These are phyloP conservation scores for Botrytis byssoidea DNA, from an alignment of 2,329 filamentous ascomycete genomes.

Conservation along the genomic window DNA sequence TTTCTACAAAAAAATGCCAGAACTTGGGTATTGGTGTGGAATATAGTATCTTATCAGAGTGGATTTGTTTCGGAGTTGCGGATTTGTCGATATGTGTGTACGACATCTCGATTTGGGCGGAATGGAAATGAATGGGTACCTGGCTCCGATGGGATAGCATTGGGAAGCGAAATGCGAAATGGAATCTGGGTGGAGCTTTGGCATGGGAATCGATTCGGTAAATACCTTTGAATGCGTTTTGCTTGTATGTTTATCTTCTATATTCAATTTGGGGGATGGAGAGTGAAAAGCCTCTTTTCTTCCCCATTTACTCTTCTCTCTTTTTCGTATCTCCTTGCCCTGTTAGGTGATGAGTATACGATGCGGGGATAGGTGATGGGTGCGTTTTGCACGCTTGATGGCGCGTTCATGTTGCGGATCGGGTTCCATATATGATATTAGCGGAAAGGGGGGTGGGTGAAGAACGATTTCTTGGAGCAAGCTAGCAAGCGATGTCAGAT, in stretches of 20 bases:
- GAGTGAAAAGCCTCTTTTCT: background rate
- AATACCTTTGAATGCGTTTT: background rate
- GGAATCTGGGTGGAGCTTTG: background rate
- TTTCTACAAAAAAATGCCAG: background rate
- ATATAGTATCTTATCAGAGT: background rate
- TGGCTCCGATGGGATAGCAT: background rate
- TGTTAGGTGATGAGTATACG: background rate
- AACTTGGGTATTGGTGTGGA: constrained; percentile 5
- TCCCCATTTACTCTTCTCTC: background rate
- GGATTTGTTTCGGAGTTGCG: constrained; percentile 13
- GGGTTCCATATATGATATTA: background rate
- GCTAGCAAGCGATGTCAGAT: background rate
- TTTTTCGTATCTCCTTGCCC: too few relatives aligned
- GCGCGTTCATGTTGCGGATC: background rate
- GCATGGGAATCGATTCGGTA: background rate
- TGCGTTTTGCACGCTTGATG: background rate
- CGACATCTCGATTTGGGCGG: background rate
- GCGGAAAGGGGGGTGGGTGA: background rate
- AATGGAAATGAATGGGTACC: background rate
- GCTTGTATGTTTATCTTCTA: background rate
- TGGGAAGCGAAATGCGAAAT: background rate
- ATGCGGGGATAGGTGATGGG: background rate
- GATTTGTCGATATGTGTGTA: background rate
- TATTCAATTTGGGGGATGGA: background rate
- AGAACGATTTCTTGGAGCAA: background rate